These are phyloP conservation scores for Chimonanthus praecox DNA, from an alignment of 164 flowering plant species.

Conservation along the genomic window DNA sequence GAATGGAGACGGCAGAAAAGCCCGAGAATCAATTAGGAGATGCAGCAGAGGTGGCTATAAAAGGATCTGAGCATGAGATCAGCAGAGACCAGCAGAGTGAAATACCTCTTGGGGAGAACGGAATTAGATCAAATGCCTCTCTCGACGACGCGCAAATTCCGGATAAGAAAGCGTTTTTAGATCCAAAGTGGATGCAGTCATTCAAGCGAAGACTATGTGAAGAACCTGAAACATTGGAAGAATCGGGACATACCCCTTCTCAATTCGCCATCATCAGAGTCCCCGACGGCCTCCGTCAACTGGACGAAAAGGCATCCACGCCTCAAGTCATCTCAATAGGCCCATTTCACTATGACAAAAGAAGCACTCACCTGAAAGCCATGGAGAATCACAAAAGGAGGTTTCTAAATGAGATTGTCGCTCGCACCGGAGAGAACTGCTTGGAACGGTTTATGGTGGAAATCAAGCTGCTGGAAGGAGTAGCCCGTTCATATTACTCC, in stretches of 20 bases:
- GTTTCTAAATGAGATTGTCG: background rate
- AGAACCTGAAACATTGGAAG: background rate
- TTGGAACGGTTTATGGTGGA: background rate
- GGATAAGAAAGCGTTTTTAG: background rate
- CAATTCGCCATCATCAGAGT: background rate
- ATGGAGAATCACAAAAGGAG: slow-evolving; percentile 6
- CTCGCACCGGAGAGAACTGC: background rate
- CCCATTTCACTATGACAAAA: background rate
- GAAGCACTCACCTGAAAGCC: background rate
- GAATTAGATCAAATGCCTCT: no score
- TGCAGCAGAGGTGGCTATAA: no score
- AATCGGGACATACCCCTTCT: background rate
- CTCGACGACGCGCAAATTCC: no score
- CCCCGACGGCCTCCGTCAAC: background rate
- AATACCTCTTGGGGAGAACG: no score
- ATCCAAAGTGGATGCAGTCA: background rate
- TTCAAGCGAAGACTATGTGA: background rate
- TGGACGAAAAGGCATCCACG: background rate
- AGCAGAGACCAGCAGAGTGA: no score
- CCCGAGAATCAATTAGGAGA: no score
- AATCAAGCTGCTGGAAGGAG: background rate
- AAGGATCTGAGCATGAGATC: no score
- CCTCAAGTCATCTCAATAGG: slow-evolving; percentile 4
- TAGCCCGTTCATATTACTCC: background rate
- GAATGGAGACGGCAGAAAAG: no score